Evolutionary conservation across 2,329 filamentous ascomycete species (phyloP), one percentile per base, ranked within the genome.

Genomic region (Fusarium nisikadoi): DNA sequence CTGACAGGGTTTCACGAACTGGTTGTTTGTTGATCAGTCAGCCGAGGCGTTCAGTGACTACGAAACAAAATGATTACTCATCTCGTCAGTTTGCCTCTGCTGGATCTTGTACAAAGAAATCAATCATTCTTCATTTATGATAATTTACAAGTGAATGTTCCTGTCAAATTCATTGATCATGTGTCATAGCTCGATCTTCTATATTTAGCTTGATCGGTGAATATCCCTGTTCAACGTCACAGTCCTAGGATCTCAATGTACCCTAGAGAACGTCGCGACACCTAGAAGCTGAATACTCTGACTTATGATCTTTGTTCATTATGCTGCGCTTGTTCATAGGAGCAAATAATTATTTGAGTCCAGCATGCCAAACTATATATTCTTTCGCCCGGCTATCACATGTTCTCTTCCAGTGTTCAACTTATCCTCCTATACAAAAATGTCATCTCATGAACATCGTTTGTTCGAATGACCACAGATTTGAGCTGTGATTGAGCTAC

Each of bases 1-100:
- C 20, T 29, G 62, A 41, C 64, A 67, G 46, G 53, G 62, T 53
- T 66, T 49, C 47, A 43, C 49, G 49, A 68, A 63, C 19, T 20
- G 31, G 9, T 27, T 56, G 39, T 47, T 47, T 54, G 35, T 62
- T 50, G 49, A 68, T 54, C 53, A 38, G 39, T 54, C 53, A 38
- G 39, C 65, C 47, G 20, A 68, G 55, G 35, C 36, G 39, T 39
- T 33, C n/a, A 31, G 8, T 20, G 19, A 31, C 29, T 29, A 9
- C 7, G 6, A 33, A 38, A 29, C 36, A 62, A n/a, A 9, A 17
- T n/a, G 17, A 14, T 27, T 43, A 19, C 33, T 27, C 33, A 20
- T 20, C 19, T 27, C 9, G 31, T 17, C 23, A 19, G 35, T 16
- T 33, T 46, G 7, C 6, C 27, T 23, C 6, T 52, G 5, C 11